Evolutionary conservation across 495 filamentous ascomycete species (phyloP).

Genomic region (Daldinia vernicosa): DNA sequence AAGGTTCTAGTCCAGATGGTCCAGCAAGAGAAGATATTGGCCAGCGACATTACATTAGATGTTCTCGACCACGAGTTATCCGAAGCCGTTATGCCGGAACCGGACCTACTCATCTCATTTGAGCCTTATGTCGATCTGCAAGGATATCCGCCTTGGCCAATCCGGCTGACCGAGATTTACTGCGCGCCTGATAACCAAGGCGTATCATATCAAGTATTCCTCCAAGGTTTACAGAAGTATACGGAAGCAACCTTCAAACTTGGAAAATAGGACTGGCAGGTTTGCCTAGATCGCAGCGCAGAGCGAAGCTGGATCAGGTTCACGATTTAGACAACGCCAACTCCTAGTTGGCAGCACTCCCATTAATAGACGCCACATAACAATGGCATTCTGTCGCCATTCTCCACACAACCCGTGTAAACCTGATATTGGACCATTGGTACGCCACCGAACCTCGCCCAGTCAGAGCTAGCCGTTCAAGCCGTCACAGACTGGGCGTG

Average conservation of each 20-base stretch:
- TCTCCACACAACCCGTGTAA: not conserved
- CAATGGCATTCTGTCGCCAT: not conserved
- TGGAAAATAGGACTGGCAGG: slow-evolving; percentile 67
- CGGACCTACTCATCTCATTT: slow-evolving; percentile 89
- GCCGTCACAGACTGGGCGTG: not conserved
- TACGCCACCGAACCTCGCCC: not conserved
- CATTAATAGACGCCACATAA: slow-evolving; percentile 13
- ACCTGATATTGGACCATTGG: not conserved
- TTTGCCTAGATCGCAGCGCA: slow-evolving; percentile 2
- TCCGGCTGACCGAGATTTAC: slow-evolving; percentile 93
- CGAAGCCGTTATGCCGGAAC: slow-evolving; percentile 77
- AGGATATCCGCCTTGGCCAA: slow-evolving; percentile 96
- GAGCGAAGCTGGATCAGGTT: not conserved
- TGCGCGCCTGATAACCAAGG: slow-evolving; percentile 73
- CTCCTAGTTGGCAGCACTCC: slow-evolving; percentile 1
- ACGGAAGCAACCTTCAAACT: slow-evolving; percentile 89
- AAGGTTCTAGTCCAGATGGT: slow-evolving; percentile 95
- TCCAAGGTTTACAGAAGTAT: slow-evolving; percentile 82
- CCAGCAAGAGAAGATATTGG: slow-evolving; percentile 81
- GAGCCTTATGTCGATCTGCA: slow-evolving; percentile 80
- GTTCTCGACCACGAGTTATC: slow-evolving; percentile 88
- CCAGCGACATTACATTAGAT: slow-evolving; percentile 81
- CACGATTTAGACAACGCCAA: slow-evolving; percentile 3
- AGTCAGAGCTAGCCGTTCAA: not conserved
- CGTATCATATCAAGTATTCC: slow-evolving; percentile 93